These are phyloP conservation scores for Coemansia sp. DNA, from an alignment of 192 early-diverging fungal genomes.

Conservation along the genomic window DNA sequence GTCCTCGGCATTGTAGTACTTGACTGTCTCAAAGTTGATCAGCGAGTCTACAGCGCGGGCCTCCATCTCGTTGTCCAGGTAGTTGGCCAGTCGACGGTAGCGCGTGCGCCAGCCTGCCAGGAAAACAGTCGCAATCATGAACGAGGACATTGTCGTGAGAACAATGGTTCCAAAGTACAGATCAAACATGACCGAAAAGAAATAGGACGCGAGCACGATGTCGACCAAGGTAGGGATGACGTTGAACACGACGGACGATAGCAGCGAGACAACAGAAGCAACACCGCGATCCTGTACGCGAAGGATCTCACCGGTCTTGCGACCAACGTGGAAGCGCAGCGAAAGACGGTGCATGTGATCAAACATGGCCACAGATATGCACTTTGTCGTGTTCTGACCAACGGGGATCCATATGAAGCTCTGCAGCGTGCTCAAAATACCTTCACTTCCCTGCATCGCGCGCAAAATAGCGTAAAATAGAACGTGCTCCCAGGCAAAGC, in stretches of 20 bases:
- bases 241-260: conserved; percentile 86
- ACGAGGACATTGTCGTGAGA: conserved; percentile 82
- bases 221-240: conserved; percentile 87
- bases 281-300: conserved; percentile 72
- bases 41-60: conserved; percentile 89
- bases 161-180: conserved; percentile 81
- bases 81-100: conserved; percentile 79
- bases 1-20: conserved; percentile 90
- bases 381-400: conserved; percentile 86
- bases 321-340: conserved; percentile 87
- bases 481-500: conserved; percentile 53
- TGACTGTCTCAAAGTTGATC: conserved; percentile 98
- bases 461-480: conserved; percentile 42
- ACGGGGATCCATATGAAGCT: conserved; percentile 92
- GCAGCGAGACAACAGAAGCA: conserved; percentile 66
- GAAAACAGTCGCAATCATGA: conserved; percentile 76
- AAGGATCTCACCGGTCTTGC: conserved; percentile 94
- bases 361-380: conserved; percentile 90
- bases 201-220: conserved; percentile 78
- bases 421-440: conserved; percentile 77
- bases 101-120: conserved; percentile 88
- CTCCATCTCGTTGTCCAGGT: conserved; percentile 82
- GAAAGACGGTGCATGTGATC: conserved; percentile 86
- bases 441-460: conserved; percentile 60
- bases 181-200: conserved; percentile 67